A percentile compares a stretch with the other conserved stretches of the same genome.
Conservation (phyloP, 164 flowering plant species). For the Warburgia ugandensis region DNA sequence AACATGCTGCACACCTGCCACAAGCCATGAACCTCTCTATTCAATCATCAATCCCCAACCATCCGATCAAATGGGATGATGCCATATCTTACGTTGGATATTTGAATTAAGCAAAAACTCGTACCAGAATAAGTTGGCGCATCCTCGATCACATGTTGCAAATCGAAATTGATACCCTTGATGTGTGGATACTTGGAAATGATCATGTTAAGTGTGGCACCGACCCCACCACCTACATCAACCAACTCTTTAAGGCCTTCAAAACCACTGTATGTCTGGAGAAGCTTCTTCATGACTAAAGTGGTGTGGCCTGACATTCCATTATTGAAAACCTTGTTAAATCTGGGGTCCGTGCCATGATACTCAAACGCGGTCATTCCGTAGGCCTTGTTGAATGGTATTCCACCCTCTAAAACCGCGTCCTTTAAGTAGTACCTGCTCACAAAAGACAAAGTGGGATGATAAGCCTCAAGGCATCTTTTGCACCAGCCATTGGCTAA, state of each 20-base stretch:
- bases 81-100: no score
- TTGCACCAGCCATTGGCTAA: no score
- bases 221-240: constrained; percentile 36
- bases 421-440: constrained; percentile 29
- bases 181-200: constrained; percentile 27
- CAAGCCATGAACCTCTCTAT: neutral
- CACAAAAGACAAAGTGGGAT: no score
- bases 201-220: constrained; percentile 21
- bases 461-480: no score
- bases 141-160: constrained; percentile 17
- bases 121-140: constrained; percentile 19
- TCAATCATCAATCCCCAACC: no score
- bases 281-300: constrained; percentile 15
- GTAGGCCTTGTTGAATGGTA: constrained; percentile 28
- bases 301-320: constrained; percentile 12
- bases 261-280: constrained; percentile 26
- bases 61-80: no score
- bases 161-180: constrained; percentile 29
- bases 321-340: constrained; percentile 15
- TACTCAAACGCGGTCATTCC: constrained; percentile 22
- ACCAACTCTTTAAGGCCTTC: constrained; percentile 19
- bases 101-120: neutral
- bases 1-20: constrained; percentile 20
- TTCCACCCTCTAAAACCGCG: constrained; percentile 32
- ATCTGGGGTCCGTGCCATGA: constrained; percentile 12